phyloP scores from a whole-genome alignment of 1,284 basidiomycete species.

The Pseudozyma tsukubaensis region DNA sequence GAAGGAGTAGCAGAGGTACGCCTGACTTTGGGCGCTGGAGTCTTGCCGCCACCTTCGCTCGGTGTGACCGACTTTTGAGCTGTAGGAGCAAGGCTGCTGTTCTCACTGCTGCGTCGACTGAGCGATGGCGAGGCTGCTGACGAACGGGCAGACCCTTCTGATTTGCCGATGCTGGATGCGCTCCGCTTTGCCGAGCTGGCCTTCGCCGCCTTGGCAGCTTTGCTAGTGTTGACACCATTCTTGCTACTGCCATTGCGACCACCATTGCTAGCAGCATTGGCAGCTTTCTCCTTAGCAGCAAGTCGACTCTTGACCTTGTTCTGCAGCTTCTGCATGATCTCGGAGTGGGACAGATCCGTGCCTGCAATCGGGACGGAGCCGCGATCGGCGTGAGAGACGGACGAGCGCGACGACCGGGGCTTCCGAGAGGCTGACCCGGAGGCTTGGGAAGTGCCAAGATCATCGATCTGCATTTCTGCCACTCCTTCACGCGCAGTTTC shows the following conservation, averaged over 20 bases:
- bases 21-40: constrained; percentile 34
- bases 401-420: constrained; percentile 23
- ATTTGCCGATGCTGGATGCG: constrained; percentile 11
- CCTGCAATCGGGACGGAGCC: constrained; percentile 12
- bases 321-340: constrained; percentile 49
- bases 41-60: neutral
- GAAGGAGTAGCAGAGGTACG: constrained; percentile 18
- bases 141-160: constrained; percentile 1
- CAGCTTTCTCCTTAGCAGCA: constrained; percentile 32
- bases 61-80: constrained; percentile 15
- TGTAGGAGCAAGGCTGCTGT: constrained; percentile 4
- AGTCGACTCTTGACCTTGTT: constrained; percentile 43
- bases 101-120: constrained; percentile 7
- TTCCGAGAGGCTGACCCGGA: constrained; percentile 7
- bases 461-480: constrained; percentile 45
- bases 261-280: constrained; percentile 1
- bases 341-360: constrained; percentile 37
- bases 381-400: constrained; percentile 27
- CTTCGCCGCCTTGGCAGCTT: neutral
- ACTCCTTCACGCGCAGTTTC: constrained; percentile 32
- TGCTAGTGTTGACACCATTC: neutral
- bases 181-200: constrained; percentile 25
- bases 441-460: constrained; percentile 5
- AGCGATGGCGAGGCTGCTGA: constrained; percentile 4
- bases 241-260: neutral